phyloP scores from a whole-genome alignment of 805 yeast genomes.

The Yamadazyma philogaea region DNA sequence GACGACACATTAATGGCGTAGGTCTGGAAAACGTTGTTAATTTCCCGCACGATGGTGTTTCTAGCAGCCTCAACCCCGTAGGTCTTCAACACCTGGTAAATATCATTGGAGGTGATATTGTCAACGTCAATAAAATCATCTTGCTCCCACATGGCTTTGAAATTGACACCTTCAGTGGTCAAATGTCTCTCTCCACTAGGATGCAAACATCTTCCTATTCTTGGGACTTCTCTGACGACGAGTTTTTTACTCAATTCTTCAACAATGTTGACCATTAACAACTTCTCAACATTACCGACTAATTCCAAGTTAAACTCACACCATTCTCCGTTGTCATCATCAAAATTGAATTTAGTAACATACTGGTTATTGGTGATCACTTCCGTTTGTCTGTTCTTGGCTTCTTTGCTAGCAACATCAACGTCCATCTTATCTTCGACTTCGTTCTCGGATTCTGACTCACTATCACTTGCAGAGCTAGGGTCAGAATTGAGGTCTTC shows the following conservation, averaged over 20 bases:
- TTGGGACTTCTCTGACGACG: constrained; percentile 89
- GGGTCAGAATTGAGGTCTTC: constrained; percentile 46
- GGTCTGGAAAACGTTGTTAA: constrained; percentile 91
- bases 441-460: constrained; percentile 17
- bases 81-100: constrained; percentile 81
- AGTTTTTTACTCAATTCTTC: constrained; percentile 87
- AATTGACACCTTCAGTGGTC: constrained; percentile 97
- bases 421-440: constrained; percentile 34
- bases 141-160: constrained; percentile 97
- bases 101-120: constrained; percentile 87
- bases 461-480: constrained; percentile 29
- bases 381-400: constrained; percentile 82
- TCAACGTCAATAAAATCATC: constrained; percentile 89
- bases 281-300: constrained; percentile 76
- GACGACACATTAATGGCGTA: constrained; percentile 91
- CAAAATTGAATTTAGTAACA: constrained; percentile 81
- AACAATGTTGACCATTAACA: constrained; percentile 94
- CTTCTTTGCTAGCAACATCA: constrained; percentile 44
- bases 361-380: constrained; percentile 71
- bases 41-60: constrained; percentile 93
- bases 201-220: constrained; percentile 89
- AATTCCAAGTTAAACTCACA: constrained; percentile 85
- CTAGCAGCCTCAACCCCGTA: constrained; percentile 99
- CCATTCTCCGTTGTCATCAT: constrained; percentile 86
- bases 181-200: constrained; percentile 78